Conservation (phyloP, 2,329 filamentous ascomycete species). For the Aspergillus oerlinghausenensis region DNA sequence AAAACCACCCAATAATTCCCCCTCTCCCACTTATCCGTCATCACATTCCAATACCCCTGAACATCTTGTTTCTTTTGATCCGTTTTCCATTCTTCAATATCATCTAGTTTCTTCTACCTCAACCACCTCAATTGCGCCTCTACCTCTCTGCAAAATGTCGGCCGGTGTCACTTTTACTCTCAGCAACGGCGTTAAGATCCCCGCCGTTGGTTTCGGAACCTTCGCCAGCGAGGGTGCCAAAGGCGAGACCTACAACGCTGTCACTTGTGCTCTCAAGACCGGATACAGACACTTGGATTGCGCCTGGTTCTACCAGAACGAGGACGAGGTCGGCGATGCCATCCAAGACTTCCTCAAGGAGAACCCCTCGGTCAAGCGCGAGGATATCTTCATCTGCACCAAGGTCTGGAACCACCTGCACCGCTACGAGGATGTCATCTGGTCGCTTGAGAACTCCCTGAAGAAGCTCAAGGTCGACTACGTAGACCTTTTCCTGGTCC, state of each 20-base stretch:
- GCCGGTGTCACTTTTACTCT: constrained; percentile 49
- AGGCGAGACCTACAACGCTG: constrained; percentile 55
- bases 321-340: constrained; percentile 50
- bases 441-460: constrained; percentile 57
- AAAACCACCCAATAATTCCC: neutral
- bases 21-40: neutral
- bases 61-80: neutral
- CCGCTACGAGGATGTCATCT: constrained; percentile 43
- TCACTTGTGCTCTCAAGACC: constrained; percentile 45
- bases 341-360: constrained; percentile 53
- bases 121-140: neutral
- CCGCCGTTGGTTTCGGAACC: constrained; percentile 61
- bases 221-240: constrained; percentile 61
- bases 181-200: constrained; percentile 57
- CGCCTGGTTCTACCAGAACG: constrained; percentile 53
- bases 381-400: constrained; percentile 49
- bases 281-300: constrained; percentile 55
- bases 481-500: constrained; percentile 63
- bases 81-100: neutral
- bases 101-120: neutral
- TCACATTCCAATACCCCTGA: neutral
- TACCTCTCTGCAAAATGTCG: constrained; percentile 47
- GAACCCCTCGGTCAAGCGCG: constrained; percentile 43
- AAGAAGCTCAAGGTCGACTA: constrained; percentile 64
- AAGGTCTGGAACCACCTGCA: constrained; percentile 53